These are phyloP conservation scores for Aquilaria sinensis DNA, from an alignment of 345 rosid species.

Conservation along the genomic window DNA sequence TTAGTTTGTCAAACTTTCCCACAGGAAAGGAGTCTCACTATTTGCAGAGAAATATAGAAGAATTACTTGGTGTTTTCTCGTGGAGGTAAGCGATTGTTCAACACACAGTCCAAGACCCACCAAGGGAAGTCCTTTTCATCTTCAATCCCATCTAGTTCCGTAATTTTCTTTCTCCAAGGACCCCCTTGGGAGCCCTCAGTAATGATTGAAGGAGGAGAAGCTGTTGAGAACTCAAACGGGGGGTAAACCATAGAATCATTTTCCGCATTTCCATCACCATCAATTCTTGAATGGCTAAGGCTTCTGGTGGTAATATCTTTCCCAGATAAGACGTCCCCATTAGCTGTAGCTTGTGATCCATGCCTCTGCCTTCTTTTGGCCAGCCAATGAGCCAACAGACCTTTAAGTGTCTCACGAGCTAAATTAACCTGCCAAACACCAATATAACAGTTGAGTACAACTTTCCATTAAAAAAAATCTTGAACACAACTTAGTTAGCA, in stretches of 20 bases:
- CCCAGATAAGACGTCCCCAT: conserved; percentile 63
- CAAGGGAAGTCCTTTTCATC: conserved; percentile 93
- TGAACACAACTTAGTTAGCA: too few relatives aligned
- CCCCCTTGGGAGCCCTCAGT: conserved; percentile 99
- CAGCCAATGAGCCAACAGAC: conserved; percentile 86
- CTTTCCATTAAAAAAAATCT: too few relatives aligned
- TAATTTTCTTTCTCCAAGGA: conserved; percentile 93
- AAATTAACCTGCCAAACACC: conserved; percentile 64
- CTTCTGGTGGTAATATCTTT: conserved; percentile 59
- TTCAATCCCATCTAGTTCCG: conserved; percentile 84
- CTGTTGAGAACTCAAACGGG: conserved; percentile 80
- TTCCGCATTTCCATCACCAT: conserved; percentile 62
- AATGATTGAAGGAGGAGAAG: conserved; percentile 83
- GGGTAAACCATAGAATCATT: conserved; percentile 84
- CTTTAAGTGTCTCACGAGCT: conserved; percentile 97
- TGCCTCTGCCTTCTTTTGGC: conserved; percentile 71
- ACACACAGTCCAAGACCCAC: conserved; percentile 93
- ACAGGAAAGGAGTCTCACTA: conserved; percentile 3
- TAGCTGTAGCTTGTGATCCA: conserved; percentile 57
- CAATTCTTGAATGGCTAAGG: conserved; percentile 52
- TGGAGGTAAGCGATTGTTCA: conserved; percentile 87
- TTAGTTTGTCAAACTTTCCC: not conserved
- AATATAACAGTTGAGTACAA: too few relatives aligned
- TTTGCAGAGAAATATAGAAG: conserved; percentile 5
- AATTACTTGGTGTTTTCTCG: conserved; percentile 89